Base-by-base conservation (phyloP, 2,329 filamentous ascomycete genomes). In the Penicillium sp. region DNA sequence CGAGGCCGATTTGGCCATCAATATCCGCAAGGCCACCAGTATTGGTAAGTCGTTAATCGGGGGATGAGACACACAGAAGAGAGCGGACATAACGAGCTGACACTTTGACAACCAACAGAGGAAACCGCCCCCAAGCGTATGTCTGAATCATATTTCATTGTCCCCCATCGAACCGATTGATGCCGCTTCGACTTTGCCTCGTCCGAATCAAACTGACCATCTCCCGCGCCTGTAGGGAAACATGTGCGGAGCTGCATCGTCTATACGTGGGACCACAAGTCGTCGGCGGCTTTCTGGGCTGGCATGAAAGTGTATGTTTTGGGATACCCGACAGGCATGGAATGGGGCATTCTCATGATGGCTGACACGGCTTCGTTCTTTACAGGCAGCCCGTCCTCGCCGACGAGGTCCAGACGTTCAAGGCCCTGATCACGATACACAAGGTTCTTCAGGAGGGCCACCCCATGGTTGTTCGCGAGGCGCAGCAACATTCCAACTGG, bases 261-360 rank as follows among this genome's bases (percentile, higher is more conserved):
- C 44, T 97, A 97, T 75, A 97, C 93, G 56, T 99, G 94, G 94
- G 94, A 99, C 77, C 91, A 99, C 80, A 95, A 96, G 79, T 96
- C 89, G 62, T 96, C 92, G 40, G 82, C 86, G 71, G 90, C 92
- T 70, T 99, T 99, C 75, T 99, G 94, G 94, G 86, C 90, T 54
- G 93, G 92, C 72, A 95, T 99, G 83, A 99, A 99, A 85, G 92
- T 97, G 88, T 95, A 83, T 65, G 88, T 82, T 53, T n/a, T 25
- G n/a, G 6, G 16, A 40, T 7, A 41, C 6, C 13, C 6, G 16
- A 38, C 7, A 25, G 15, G 16, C 23, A 46, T 29, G 15, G 10
- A 44, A 50, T 16, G 25, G 34, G 18, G 32, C 21, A 8, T 29
- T 50, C 8, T n/a, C 9, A 12, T 25, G 32, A 23, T 38, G 18